Base-by-base conservation (phyloP, 805 yeast genomes). In the Candida ponderosae region DNA sequence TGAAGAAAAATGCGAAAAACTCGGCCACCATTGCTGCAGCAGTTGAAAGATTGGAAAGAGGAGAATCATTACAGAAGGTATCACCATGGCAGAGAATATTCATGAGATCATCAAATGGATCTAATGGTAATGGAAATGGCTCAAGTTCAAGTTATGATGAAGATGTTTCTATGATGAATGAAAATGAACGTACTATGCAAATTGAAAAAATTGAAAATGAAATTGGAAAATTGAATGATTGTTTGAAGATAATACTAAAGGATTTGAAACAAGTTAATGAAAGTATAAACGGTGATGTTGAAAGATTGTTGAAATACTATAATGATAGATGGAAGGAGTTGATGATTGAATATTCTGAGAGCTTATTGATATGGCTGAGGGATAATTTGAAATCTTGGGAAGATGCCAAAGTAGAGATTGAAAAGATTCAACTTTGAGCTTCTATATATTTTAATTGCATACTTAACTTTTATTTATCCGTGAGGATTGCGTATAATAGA, bases 311-410 rank as follows among this genome's bases (percentile, higher is more conserved):
- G 5, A 33, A 36, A 4, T 51, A 51, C 20, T 53, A 61, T 32
- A 54, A 55, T 28, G 23, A 38, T 3, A 56, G 51, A 34, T 58
- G 64, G 56, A 43, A 44, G 15, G 38, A 41, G 5, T 46, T 65
- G 26, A 43, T 63, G 34, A 44, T 46, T 18, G 41, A 50, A n/a
- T 61, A 61, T 30, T 42, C 66, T 1, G 54, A 53, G 31, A 51
- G 60, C 3, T 44, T 64, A 13, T 40, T 62, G 21, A 56, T 56
- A 18, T 66, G 64, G 61, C 47, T 64, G 10, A 50, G 38, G 32
- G 71, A 62, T 39, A 60, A 63, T 38, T 42, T 63, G 20, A 48
- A 50, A 17, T 59, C 65, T 13, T 65, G 70, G 70, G 55, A 61
- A 41, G 56, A 56, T 33, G 66, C 70, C 10, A 59, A 56, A 37